A percentile compares a stretch with the other conserved stretches of the same genome.
Conservation (phyloP, 805 yeast genomes). For the Ogataea dorogensis region DNA sequence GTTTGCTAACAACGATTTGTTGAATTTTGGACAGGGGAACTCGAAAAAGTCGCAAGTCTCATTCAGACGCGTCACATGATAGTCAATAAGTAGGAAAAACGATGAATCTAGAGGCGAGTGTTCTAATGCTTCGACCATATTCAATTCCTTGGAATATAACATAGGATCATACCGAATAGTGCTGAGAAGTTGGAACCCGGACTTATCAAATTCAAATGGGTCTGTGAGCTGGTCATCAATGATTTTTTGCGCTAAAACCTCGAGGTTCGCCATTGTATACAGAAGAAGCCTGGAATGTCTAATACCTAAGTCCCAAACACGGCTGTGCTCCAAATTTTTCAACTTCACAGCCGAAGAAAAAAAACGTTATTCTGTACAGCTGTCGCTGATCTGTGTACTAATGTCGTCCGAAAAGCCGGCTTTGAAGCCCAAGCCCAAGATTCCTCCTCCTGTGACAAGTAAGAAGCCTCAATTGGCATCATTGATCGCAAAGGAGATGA, state of each 20-base stretch:
- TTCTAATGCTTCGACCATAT: constrained; percentile 26
- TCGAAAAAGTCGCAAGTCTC: constrained; percentile 55
- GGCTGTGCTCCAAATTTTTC: constrained; percentile 8
- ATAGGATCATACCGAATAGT: constrained; percentile 76
- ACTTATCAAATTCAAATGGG: constrained; percentile 16
- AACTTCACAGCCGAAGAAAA: constrained; percentile 10
- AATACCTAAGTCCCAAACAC: constrained; percentile 8
- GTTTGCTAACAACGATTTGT: constrained; percentile 41
- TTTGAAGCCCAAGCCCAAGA: constrained; percentile 35
- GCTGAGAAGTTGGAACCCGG: constrained; percentile 56
- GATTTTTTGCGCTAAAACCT: constrained; percentile 8
- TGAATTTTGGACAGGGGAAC: constrained; percentile 37
- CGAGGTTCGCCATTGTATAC: constrained; percentile 3
- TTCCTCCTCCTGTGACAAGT: constrained; percentile 27
- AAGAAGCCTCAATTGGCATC: constrained; percentile 25
- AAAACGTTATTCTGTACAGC: constrained; percentile 8
- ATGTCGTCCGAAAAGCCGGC: constrained; percentile 31
- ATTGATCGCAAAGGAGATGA: not conserved
- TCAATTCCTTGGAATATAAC: constrained; percentile 33
- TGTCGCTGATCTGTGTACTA: constrained; percentile 1
- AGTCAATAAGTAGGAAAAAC: constrained; percentile 59
- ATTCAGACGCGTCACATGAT: constrained; percentile 61
- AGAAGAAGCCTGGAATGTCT: not conserved
- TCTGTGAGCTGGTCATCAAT: constrained; percentile 11
- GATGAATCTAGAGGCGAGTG: constrained; percentile 27